phyloP scores from a whole-genome alignment of 306 rosid species.

The Malus sieversii region DNA sequence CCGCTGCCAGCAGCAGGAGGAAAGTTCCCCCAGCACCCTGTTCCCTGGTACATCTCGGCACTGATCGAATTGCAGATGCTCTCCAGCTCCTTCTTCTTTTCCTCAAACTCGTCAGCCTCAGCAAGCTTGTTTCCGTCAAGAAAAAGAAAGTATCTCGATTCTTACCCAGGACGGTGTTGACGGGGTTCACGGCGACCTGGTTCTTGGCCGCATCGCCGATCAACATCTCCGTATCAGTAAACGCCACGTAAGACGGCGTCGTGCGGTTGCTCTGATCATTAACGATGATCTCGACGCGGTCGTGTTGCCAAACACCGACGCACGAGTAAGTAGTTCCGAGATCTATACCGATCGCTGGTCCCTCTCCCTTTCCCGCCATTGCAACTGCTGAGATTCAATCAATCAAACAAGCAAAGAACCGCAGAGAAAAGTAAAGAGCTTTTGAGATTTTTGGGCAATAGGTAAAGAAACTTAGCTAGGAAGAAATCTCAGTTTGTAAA shows the following conservation, averaged over 20 bases:
- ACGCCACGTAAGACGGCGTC: slow-evolving; percentile 76
- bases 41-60: slow-evolving; percentile 68
- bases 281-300: slow-evolving; percentile 72
- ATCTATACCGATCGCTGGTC: slow-evolving; percentile 81
- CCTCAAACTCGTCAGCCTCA: slow-evolving; percentile 61
- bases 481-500: too few species aligned
- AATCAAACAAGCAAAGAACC: neutral
- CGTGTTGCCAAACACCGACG: slow-evolving; percentile 87
- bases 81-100: slow-evolving; percentile 72
- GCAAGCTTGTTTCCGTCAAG: slow-evolving; percentile 52
- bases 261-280: slow-evolving; percentile 82
- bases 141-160: neutral
- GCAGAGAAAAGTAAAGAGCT: neutral
- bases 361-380: slow-evolving; percentile 77
- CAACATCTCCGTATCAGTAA: slow-evolving; percentile 63
- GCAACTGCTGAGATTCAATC: neutral
- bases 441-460: neutral
- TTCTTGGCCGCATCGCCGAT: slow-evolving; percentile 84
- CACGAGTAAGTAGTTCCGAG: slow-evolving; percentile 77
- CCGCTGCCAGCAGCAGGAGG: slow-evolving; percentile 48
- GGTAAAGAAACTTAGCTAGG: neutral
- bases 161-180: slow-evolving; percentile 73
- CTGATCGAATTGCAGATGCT: slow-evolving; percentile 58
- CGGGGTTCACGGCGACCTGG: slow-evolving; percentile 84
- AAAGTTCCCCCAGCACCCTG: slow-evolving; percentile 33